These are phyloP conservation scores for Scenedesmus sp. DNA, from an alignment of 163 green algal genomes.

Conservation along the genomic window DNA sequence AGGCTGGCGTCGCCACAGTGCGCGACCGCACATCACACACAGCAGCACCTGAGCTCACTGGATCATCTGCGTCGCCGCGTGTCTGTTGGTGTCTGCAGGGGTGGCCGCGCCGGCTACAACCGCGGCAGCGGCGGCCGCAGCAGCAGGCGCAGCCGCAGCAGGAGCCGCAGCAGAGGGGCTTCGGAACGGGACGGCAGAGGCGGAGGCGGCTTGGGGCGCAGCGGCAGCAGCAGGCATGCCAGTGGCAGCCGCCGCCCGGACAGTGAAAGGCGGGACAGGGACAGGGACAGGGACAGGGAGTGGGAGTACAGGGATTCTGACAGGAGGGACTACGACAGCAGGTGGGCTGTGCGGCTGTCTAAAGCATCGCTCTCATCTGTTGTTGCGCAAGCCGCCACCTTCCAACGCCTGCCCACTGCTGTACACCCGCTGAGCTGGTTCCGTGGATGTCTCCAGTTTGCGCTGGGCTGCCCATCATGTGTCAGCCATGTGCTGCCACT, in stretches of 20 bases:
- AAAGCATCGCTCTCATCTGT: too few species aligned
- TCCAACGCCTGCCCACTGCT: too few species aligned
- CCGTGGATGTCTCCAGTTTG: too few species aligned
- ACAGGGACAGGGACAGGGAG: background rate
- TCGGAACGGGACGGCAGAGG: background rate
- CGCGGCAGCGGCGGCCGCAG: slow-evolving; percentile 9
- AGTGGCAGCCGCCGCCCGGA: background rate
- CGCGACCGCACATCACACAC: too few species aligned
- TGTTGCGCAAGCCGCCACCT: too few species aligned
- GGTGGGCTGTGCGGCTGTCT: background rate
- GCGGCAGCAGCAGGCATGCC: background rate
- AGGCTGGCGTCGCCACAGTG: too few species aligned
- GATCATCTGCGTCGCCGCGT: too few species aligned
- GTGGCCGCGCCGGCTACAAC: background rate
- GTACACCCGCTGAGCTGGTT: too few species aligned
- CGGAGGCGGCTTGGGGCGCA: background rate
- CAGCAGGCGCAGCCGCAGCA: background rate
- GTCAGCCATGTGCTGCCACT: background rate
- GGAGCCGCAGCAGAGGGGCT: background rate
- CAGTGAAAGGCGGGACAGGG: background rate
- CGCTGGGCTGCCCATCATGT: too few species aligned
- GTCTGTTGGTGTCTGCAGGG: background rate
- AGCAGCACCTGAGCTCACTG: too few species aligned
- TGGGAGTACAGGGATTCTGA: background rate
- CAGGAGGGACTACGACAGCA: background rate